Evolutionary conservation across 805 yeast genomes (phyloP).

Genomic region (Candida succiphila): DNA sequence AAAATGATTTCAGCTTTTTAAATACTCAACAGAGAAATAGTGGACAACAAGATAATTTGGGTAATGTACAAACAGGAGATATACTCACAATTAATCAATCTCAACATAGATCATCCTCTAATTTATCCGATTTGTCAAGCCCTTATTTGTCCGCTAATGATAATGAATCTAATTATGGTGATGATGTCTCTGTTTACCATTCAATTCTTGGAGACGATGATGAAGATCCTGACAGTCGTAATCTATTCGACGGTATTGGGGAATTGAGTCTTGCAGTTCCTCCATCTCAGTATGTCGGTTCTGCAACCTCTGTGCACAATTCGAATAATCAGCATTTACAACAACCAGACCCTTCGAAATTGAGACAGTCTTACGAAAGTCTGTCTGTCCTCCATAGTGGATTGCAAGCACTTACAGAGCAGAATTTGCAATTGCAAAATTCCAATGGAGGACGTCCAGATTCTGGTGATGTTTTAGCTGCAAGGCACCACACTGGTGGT

Average conservation of each 20-base stretch:
- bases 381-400: constrained; percentile 4
- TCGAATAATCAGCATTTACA: background rate
- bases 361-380: constrained; percentile 5
- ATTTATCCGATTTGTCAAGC: constrained; percentile 16
- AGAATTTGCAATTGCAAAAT: constrained; percentile 11
- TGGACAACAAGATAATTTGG: constrained; percentile 2
- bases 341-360: constrained; percentile 1
- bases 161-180: constrained; percentile 13
- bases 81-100: constrained; percentile 9
- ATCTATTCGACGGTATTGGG: constrained; percentile 10
- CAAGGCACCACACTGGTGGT: constrained; percentile 9
- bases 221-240: constrained; percentile 7
- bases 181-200: constrained; percentile 4
- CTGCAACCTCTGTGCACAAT: background rate
- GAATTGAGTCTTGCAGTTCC: constrained; percentile 9
- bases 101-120: constrained; percentile 6
- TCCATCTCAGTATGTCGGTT: constrained; percentile 1
- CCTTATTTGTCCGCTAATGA: constrained; percentile 18
- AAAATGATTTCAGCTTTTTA: background rate
- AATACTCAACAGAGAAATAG: too few relatives aligned
- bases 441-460: background rate
- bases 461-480: background rate
- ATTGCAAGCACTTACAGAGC: constrained; percentile 12
- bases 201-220: background rate
- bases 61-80: too few relatives aligned